Conservation (phyloP, 129 eudicot species). For the Erigeron canadensis region DNA sequence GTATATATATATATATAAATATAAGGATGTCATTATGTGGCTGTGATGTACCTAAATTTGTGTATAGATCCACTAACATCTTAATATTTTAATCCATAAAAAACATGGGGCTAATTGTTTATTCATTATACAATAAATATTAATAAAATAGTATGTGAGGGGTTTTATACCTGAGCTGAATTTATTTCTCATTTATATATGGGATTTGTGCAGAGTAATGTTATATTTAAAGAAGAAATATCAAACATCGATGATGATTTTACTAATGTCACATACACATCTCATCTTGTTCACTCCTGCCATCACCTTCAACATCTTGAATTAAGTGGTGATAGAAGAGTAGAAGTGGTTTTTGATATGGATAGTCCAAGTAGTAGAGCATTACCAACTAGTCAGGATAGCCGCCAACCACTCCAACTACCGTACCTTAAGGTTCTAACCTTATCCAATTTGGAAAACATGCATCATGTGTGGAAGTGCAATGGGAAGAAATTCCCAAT, state of each 20-base stretch:
- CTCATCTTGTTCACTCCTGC: not conserved
- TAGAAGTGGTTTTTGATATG: constrained; percentile 18
- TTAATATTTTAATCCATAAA: too few species aligned
- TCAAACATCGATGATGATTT: not conserved
- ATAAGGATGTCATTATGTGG: too few species aligned
- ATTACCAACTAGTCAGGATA: not conserved
- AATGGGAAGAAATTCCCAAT: constrained; percentile 4
- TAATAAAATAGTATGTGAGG: too few species aligned
- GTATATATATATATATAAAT: too few species aligned
- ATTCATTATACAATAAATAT: too few species aligned
- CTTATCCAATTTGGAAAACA: not conserved
- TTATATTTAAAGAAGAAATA: not conserved
- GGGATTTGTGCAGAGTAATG: constrained; percentile 8
- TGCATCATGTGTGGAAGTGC: constrained; percentile 24
- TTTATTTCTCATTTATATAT: too few species aligned
- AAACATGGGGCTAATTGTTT: too few species aligned
- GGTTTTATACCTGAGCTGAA: too few species aligned
- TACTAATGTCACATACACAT: constrained; percentile 7
- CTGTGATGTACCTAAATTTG: too few species aligned
- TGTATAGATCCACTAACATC: too few species aligned
- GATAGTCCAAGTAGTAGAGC: constrained; percentile 8
- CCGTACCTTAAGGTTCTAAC: not conserved
- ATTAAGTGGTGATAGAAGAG: not conserved
- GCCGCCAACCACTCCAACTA: not conserved
- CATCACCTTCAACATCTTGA: not conserved